These are phyloP conservation scores for Parasitella parasitica DNA, from an alignment of 371 early-diverging fungal genomes.

Conservation along the genomic window DNA sequence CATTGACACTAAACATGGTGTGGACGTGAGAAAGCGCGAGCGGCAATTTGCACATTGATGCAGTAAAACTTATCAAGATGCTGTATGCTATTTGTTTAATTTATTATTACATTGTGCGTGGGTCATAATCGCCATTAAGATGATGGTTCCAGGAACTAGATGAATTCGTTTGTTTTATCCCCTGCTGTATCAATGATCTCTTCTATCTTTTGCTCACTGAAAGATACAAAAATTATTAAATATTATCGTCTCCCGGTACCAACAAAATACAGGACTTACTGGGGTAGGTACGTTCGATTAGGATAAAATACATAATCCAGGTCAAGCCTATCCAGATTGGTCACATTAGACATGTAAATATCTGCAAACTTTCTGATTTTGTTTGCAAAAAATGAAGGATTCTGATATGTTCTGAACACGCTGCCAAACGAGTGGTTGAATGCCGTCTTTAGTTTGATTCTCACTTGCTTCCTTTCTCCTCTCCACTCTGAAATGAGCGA, in stretches of 20 bases:
- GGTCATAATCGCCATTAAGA: too few species aligned
- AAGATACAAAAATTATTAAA: neutral
- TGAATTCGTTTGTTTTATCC: neutral
- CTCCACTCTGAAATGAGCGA: conserved; percentile 51
- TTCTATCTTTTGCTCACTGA: conserved; percentile 45
- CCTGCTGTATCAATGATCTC: conserved; percentile 41
- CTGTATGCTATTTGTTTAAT: too few species aligned
- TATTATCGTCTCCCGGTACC: too few species aligned
- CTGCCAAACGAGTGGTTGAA: conserved; percentile 68
- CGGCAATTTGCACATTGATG: too few species aligned
- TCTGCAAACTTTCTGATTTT: conserved; percentile 58
- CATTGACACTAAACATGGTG: neutral
- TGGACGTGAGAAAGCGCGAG: neutral
- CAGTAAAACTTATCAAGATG: too few species aligned
- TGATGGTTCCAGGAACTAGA: too few species aligned
- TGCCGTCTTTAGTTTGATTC: conserved; percentile 49
- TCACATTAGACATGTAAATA: conserved; percentile 60
- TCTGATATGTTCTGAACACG: conserved; percentile 64
- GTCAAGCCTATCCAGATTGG: conserved; percentile 55
- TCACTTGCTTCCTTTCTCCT: conserved; percentile 42
- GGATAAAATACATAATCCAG: conserved; percentile 68
- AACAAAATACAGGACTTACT: conserved; percentile 39
- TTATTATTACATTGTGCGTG: too few species aligned
- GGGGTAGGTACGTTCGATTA: conserved; percentile 60
- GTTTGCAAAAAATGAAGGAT: conserved; percentile 66